phyloP scores from a whole-genome alignment of 371 early-diverging fungal genomes.

The Apophysomyces elegans region DNA sequence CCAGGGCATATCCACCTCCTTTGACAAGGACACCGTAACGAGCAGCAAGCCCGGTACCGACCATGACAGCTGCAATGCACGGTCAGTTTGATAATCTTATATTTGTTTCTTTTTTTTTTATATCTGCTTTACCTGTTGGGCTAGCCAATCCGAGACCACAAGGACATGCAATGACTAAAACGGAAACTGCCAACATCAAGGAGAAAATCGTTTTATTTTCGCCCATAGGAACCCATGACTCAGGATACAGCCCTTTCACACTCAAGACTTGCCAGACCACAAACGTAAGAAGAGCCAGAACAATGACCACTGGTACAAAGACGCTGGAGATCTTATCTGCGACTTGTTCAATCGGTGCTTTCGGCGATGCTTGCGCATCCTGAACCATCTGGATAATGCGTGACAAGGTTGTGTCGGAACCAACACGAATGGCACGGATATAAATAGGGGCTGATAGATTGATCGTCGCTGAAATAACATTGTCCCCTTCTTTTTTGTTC shows the following conservation, averaged over 20 bases:
- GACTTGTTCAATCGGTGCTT: conserved; percentile 67
- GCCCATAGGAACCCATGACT: conserved; percentile 46
- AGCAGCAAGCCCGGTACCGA: conserved; percentile 90
- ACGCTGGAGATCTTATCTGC: conserved; percentile 68
- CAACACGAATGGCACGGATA: conserved; percentile 63
- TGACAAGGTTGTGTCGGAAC: conserved; percentile 65
- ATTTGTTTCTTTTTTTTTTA: background rate
- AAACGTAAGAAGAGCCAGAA: conserved; percentile 59
- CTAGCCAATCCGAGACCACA: conserved; percentile 78
- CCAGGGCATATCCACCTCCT: conserved; percentile 55
- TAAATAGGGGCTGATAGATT: conserved; percentile 59
- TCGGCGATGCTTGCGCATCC: conserved; percentile 70
- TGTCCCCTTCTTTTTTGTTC: conserved; percentile 55
- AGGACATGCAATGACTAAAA: conserved; percentile 77
- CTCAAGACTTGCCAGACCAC: conserved; percentile 59
- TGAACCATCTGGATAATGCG: conserved; percentile 70
- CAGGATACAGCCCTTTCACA: conserved; percentile 42
- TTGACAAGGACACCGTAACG: conserved; percentile 62
- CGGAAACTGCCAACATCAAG: conserved; percentile 59
- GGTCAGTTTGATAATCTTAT: background rate
- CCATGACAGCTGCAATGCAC: conserved; percentile 72
- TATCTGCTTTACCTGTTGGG: conserved; percentile 63
- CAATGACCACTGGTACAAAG: conserved; percentile 64
- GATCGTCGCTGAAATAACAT: conserved; percentile 65
- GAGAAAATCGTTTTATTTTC: conserved; percentile 46